A percentile compares a stretch with the other conserved stretches of the same genome.
Conservation (phyloP, 495 filamentous ascomycete genomes). For the Penicillium arizonense region DNA sequence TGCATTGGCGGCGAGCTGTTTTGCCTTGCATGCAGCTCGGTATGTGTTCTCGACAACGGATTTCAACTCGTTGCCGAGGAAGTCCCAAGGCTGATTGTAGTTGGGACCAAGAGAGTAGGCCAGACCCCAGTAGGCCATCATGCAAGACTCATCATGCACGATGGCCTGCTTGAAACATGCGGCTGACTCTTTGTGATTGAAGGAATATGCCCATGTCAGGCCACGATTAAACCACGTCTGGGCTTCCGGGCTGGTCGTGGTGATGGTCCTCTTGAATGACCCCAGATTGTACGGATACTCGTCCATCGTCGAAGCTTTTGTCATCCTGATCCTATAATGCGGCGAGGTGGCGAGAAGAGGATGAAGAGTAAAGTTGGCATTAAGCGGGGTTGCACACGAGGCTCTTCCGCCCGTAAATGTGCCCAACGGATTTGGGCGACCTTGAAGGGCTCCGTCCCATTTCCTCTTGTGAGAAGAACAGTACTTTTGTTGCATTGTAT, state of each 20-base stretch:
- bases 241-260: constrained; percentile 21
- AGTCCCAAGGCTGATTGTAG: constrained; percentile 72
- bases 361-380: constrained; percentile 5
- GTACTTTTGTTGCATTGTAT: too few species aligned
- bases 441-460: too few species aligned
- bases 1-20: constrained; percentile 18
- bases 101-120: constrained; percentile 65
- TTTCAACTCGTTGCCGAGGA: constrained; percentile 51
- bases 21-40: constrained; percentile 39
- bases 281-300: constrained; percentile 23
- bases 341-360: constrained; percentile 2
- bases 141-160: constrained; percentile 49
- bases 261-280: constrained; percentile 16
- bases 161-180: constrained; percentile 60
- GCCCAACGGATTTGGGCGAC: not conserved
- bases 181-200: constrained; percentile 38
- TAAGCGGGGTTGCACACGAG: constrained; percentile 6
- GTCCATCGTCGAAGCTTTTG: not conserved
- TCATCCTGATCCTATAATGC: not conserved
- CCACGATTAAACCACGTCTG: constrained; percentile 40
- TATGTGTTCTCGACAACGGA: constrained; percentile 40
- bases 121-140: constrained; percentile 66
- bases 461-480: too few species aligned
- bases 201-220: constrained; percentile 33
- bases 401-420: not conserved